Evolutionary conservation across 352 stramenopile species (phyloP).

Genomic region (Pythium insidiosum): DNA sequence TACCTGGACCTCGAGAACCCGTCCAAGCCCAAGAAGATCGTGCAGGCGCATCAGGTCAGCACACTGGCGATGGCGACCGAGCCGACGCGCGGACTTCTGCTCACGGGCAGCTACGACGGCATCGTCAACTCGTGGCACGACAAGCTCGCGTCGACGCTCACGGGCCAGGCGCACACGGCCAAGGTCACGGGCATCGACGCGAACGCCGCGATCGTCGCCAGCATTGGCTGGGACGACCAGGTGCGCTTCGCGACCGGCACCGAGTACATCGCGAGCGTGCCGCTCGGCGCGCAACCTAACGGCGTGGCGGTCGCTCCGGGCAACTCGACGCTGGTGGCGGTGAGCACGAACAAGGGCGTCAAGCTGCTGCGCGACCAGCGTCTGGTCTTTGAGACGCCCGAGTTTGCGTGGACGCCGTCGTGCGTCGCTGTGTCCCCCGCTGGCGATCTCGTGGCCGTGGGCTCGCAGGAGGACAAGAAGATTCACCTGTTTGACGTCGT

Average conservation of each 20-base stretch:
- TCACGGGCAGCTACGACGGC: constrained; percentile 93
- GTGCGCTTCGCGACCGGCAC: constrained; percentile 58
- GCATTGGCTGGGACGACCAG: constrained; percentile 89
- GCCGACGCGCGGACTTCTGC: constrained; percentile 50
- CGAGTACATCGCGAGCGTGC: constrained; percentile 53
- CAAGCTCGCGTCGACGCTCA: constrained; percentile 34
- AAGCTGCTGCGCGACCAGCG: constrained; percentile 68
- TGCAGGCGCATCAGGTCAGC: constrained; percentile 89
- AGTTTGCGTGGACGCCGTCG: constrained; percentile 73
- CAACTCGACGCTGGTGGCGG: constrained; percentile 37
- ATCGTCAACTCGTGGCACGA: constrained; percentile 88
- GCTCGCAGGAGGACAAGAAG: constrained; percentile 79
- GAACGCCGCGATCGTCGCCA: constrained; percentile 61
- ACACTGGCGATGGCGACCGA: constrained; percentile 87
- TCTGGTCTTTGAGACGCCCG: constrained; percentile 64
- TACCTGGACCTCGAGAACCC: constrained; percentile 62
- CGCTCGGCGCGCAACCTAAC: constrained; percentile 61
- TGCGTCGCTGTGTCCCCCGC: constrained; percentile 65
- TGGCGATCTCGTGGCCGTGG: constrained; percentile 69
- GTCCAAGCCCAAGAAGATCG: constrained; percentile 63
- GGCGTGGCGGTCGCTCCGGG: constrained; percentile 46
- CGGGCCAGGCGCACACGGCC: constrained; percentile 39
- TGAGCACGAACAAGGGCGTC: constrained; percentile 79
- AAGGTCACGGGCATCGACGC: constrained; percentile 82
- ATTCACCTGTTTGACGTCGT: constrained; percentile 82